phyloP scores from a whole-genome alignment of 2,329 filamentous ascomycete genomes.

The Dothistroma pini region DNA sequence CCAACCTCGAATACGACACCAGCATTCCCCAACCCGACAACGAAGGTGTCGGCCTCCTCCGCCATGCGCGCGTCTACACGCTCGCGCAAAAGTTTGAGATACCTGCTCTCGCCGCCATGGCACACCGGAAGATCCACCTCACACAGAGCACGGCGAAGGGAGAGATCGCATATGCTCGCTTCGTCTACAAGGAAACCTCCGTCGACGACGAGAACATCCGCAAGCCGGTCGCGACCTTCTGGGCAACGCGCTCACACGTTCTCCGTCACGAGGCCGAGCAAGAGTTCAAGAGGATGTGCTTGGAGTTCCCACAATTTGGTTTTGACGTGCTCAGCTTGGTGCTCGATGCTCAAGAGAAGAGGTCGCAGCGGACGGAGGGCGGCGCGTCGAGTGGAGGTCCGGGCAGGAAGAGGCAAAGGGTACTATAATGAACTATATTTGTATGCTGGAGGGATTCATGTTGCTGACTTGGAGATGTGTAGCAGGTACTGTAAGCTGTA shows the following conservation, averaged over 20 bases:
- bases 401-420: constrained; percentile 38
- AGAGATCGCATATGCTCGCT: constrained; percentile 88
- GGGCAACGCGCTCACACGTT: constrained; percentile 76
- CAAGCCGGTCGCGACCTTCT: constrained; percentile 83
- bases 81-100: constrained; percentile 73
- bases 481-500: constrained; percentile 4
- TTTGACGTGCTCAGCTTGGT: constrained; percentile 80
- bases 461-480: constrained; percentile 1
- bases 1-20: constrained; percentile 66
- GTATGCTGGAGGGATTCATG: not conserved
- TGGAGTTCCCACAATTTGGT: constrained; percentile 87
- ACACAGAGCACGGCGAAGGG: constrained; percentile 83
- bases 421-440: constrained; percentile 14
- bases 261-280: constrained; percentile 80
- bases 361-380: constrained; percentile 36
- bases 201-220: constrained; percentile 69
- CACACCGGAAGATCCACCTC: constrained; percentile 87
- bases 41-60: constrained; percentile 77
- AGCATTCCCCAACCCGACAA: constrained; percentile 65
- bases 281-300: constrained; percentile 78
- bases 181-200: constrained; percentile 75
- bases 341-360: constrained; percentile 50
- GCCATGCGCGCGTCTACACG: constrained; percentile 86
- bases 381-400: constrained; percentile 35
- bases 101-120: constrained; percentile 65